These are phyloP conservation scores for Malus hybrid DNA, from an alignment of 331 rosid species.

Conservation along the genomic window DNA sequence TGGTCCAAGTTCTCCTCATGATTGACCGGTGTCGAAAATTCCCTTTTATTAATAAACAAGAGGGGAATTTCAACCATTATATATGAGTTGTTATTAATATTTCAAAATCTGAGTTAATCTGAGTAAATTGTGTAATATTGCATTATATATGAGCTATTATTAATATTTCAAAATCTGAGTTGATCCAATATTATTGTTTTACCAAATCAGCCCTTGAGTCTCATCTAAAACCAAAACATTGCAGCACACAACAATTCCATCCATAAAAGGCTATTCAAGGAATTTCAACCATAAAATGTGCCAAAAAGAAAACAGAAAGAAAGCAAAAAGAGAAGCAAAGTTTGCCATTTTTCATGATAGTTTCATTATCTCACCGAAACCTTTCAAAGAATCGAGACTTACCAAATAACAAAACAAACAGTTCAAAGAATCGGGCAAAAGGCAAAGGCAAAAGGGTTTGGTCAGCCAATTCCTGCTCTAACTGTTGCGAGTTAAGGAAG, in stretches of 20 bases:
- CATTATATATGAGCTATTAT: background rate
- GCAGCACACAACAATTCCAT: background rate
- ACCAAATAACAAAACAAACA: background rate
- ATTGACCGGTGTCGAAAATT: no score
- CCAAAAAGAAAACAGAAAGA: background rate
- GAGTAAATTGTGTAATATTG: background rate
- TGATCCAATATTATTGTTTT: no score
- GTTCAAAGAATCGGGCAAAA: background rate
- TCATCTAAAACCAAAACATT: background rate
- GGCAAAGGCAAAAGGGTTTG: background rate
- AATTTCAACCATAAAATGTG: background rate
- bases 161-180: background rate
- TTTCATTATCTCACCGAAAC: background rate
- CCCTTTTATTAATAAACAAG: background rate
- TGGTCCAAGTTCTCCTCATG: background rate
- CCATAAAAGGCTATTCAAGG: background rate
- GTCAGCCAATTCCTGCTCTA: constrained; percentile 7
- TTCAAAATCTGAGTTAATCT: no score
- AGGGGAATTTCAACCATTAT: background rate
- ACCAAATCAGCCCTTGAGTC: background rate
- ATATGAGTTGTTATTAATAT: no score
- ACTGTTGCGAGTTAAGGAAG: background rate
- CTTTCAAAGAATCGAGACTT: background rate
- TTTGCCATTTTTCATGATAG: background rate
- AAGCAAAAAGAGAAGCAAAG: background rate